Evolutionary conservation across 2,329 filamentous ascomycete species (phyloP).

Genomic region (Pseudogymnoascus sp.): DNA sequence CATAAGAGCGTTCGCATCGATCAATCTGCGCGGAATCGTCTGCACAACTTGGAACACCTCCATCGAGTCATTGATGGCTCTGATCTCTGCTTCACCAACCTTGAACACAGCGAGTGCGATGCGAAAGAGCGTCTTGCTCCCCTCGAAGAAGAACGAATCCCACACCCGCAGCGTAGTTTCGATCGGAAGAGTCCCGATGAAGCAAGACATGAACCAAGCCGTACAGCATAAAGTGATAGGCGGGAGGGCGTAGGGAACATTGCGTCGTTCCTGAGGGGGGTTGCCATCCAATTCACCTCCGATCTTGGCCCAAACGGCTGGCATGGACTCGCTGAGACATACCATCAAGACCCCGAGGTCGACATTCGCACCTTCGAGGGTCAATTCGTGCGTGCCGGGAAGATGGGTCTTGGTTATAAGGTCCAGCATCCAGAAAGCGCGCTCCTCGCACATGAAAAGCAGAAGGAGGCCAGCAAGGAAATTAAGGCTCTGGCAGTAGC

Average conservation of each 20-base stretch:
- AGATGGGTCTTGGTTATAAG: slow-evolving; percentile 85
- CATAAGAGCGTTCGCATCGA: slow-evolving; percentile 77
- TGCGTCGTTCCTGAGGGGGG: slow-evolving; percentile 22
- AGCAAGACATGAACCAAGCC: slow-evolving; percentile 97
- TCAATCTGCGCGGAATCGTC: slow-evolving; percentile 68
- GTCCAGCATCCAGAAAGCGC: slow-evolving; percentile 86
- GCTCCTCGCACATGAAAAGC: slow-evolving; percentile 84
- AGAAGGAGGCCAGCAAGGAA: slow-evolving; percentile 87
- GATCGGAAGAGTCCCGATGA: slow-evolving; percentile 85
- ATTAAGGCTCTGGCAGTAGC: slow-evolving; percentile 93
- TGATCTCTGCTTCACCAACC: slow-evolving; percentile 72
- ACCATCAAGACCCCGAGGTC: slow-evolving; percentile 92
- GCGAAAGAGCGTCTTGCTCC: slow-evolving; percentile 86
- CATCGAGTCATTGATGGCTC: slow-evolving; percentile 75
- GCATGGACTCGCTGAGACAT: slow-evolving; percentile 73
- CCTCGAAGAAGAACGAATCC: slow-evolving; percentile 95
- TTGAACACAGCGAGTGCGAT: slow-evolving; percentile 91
- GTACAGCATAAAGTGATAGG: slow-evolving; percentile 90
- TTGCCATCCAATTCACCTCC: slow-evolving; percentile 61
- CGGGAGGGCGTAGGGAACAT: slow-evolving; percentile 51
- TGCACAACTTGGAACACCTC: slow-evolving; percentile 96
- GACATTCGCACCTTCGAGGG: slow-evolving; percentile 84
- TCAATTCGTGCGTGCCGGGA: slow-evolving; percentile 85
- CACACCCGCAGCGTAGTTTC: slow-evolving; percentile 88
- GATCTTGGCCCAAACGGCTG: slow-evolving; percentile 80